A percentile compares a stretch with the other conserved stretches of the same genome.
Conservation (phyloP, 352 stramenopile genomes). For the Globisporangium orthogonon region DNA sequence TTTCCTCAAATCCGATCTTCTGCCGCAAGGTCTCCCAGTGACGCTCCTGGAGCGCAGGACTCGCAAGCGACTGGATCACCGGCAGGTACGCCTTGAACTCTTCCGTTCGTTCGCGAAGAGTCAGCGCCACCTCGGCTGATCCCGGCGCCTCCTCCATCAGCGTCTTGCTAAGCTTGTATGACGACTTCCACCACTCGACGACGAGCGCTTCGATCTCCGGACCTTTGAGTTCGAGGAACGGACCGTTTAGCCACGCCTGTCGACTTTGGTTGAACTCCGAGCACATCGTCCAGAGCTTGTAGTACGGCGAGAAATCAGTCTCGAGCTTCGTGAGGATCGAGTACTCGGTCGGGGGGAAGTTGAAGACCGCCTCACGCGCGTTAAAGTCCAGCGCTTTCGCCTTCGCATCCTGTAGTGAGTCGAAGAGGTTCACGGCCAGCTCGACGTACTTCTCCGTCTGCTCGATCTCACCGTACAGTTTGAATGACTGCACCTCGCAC, state of each 20-base stretch:
- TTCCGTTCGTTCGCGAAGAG: constrained; percentile 87
- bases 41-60: constrained; percentile 86
- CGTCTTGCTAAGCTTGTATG: constrained; percentile 89
- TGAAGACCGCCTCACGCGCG: constrained; percentile 89
- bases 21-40: constrained; percentile 90
- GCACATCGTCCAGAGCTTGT: constrained; percentile 94
- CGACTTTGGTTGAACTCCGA: constrained; percentile 90
- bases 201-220: constrained; percentile 86
- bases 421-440: constrained; percentile 79
- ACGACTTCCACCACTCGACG: constrained; percentile 92
- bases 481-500: constrained; percentile 84
- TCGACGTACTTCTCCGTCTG: constrained; percentile 90
- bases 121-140: constrained; percentile 82
- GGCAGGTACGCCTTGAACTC: constrained; percentile 91
- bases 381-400: constrained; percentile 91
- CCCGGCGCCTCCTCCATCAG: constrained; percentile 86
- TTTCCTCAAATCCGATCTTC: constrained; percentile 85
- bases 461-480: constrained; percentile 83
- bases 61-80: constrained; percentile 90
- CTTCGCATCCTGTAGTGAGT: constrained; percentile 89
- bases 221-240: constrained; percentile 89
- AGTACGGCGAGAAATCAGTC: constrained; percentile 86
- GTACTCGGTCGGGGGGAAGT: constrained; percentile 91
- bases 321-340: constrained; percentile 81
- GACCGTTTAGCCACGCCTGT: constrained; percentile 89